Percentiles rank a stretch among this genome's conserved stretches.
Conservation (phyloP, 768 basidiomycete genomes). For the Russula griseocarnosa region DNA sequence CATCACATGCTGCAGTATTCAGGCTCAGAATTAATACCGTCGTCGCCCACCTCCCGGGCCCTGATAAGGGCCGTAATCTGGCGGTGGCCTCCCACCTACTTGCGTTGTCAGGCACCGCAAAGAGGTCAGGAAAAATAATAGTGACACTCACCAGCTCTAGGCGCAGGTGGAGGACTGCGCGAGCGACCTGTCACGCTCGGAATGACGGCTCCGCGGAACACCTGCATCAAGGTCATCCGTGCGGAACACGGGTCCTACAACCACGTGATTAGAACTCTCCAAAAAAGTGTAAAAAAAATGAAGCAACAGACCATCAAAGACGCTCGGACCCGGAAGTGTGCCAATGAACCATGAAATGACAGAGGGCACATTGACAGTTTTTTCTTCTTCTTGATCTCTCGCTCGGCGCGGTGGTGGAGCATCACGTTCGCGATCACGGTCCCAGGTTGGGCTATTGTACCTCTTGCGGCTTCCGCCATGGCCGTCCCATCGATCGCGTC, state of each 20-base stretch:
- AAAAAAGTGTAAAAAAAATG: neutral
- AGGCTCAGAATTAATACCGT: conserved; percentile 17
- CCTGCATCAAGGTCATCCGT: conserved; percentile 84
- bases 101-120: neutral
- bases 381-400: conserved; percentile 48
- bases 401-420: conserved; percentile 37
- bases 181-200: conserved; percentile 55
- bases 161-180: conserved; percentile 46
- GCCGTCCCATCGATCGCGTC: conserved; percentile 44
- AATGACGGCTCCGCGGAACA: conserved; percentile 78
- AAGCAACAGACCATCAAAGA: conserved; percentile 79
- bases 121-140: neutral
- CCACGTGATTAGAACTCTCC: conserved; percentile 14
- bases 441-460: conserved; percentile 44
- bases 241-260: conserved; percentile 81
- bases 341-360: conserved; percentile 84
- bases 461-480: conserved; percentile 38
- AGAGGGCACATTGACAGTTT: conserved; percentile 36
- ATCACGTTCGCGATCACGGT: conserved; percentile 46
- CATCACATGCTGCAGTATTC: neutral
- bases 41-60: conserved; percentile 48
- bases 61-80: conserved; percentile 83
- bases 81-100: conserved; percentile 67
- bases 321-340: conserved; percentile 60
- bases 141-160: conserved; percentile 42